Evolutionary conservation across 2,329 filamentous ascomycete genomes (phyloP).

Genomic region (Aspergillaceae sp.): DNA sequence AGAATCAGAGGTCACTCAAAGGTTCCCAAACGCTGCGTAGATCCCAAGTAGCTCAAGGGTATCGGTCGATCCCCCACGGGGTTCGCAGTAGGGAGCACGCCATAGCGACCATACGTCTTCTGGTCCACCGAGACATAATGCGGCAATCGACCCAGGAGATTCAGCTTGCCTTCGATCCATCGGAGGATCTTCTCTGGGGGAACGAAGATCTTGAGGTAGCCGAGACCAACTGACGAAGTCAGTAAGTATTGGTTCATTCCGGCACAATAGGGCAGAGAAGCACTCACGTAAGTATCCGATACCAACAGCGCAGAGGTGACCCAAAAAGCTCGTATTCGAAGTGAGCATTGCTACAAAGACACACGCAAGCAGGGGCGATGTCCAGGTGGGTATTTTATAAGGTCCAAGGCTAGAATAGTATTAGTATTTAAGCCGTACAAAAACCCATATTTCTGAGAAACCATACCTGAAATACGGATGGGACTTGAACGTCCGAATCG

Average conservation of each 20-base stretch:
- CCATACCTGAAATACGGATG: slow-evolving; percentile 65
- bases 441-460: not conserved
- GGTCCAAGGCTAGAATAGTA: slow-evolving; percentile 42
- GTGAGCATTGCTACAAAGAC: slow-evolving; percentile 68
- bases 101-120: slow-evolving; percentile 89
- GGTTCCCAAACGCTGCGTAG: slow-evolving; percentile 56
- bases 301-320: slow-evolving; percentile 73
- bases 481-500: slow-evolving; percentile 71
- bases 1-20: not conserved
- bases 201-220: slow-evolving; percentile 80
- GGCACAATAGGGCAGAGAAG: not conserved
- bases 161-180: slow-evolving; percentile 82
- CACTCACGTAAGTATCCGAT: slow-evolving; percentile 78
- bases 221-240: slow-evolving; percentile 58
- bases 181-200: slow-evolving; percentile 81
- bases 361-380: slow-evolving; percentile 69
- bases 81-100: slow-evolving; percentile 61
- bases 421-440: slow-evolving; percentile 7
- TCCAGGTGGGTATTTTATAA: slow-evolving; percentile 81
- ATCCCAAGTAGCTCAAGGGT: slow-evolving; percentile 53
- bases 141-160: slow-evolving; percentile 72
- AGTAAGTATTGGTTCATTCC: not conserved
- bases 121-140: slow-evolving; percentile 93
- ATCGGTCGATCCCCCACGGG: slow-evolving; percentile 26
- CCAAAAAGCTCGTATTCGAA: slow-evolving; percentile 72